Conservation (phyloP, 2,329 filamentous ascomycete genomes). For the Ophiosphaerella herpotricha region DNA sequence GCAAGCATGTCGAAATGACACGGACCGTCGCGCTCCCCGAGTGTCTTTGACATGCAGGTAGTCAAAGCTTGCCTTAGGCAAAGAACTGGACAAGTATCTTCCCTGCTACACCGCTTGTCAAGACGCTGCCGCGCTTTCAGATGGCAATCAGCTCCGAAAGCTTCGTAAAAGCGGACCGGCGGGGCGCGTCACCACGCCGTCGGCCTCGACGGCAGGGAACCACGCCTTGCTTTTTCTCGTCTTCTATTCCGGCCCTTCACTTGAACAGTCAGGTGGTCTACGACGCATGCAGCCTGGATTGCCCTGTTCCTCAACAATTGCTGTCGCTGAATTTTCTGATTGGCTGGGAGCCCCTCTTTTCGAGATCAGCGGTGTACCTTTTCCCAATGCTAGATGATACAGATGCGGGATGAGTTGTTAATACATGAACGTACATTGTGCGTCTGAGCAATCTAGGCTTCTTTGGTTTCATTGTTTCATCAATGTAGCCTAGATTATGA, state of each 20-base stretch:
- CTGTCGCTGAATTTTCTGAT: constrained; percentile 28
- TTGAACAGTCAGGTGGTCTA: constrained; percentile 39
- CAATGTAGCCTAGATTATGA: not conserved
- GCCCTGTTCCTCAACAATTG: constrained; percentile 34
- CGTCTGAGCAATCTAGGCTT: constrained; percentile 7
- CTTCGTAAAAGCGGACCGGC: not conserved
- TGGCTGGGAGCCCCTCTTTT: constrained; percentile 33
- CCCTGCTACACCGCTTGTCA: constrained; percentile 26
- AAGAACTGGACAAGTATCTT: constrained; percentile 16
- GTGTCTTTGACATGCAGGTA: constrained; percentile 11
- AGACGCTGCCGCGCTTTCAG: constrained; percentile 1
- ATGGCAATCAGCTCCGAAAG: not conserved
- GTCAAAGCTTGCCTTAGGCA: constrained; percentile 25
- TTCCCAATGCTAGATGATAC: constrained; percentile 14
- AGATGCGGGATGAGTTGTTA: constrained; percentile 35
- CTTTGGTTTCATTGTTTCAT: not conserved
- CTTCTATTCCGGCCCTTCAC: constrained; percentile 15
- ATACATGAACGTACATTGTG: constrained; percentile 25
- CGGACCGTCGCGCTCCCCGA: constrained; percentile 29
- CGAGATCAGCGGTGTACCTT: constrained; percentile 31
- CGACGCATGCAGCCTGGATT: constrained; percentile 35
- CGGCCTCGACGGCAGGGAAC: constrained; percentile 12
- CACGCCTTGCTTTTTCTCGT: constrained; percentile 20
- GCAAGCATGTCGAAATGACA: constrained; percentile 18
- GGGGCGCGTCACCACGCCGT: no score